Evolutionary conservation across 78 protist species (phyloP), one percentile per base, ranked within the genome.

Genomic region (Polysphondylium violaceum): DNA sequence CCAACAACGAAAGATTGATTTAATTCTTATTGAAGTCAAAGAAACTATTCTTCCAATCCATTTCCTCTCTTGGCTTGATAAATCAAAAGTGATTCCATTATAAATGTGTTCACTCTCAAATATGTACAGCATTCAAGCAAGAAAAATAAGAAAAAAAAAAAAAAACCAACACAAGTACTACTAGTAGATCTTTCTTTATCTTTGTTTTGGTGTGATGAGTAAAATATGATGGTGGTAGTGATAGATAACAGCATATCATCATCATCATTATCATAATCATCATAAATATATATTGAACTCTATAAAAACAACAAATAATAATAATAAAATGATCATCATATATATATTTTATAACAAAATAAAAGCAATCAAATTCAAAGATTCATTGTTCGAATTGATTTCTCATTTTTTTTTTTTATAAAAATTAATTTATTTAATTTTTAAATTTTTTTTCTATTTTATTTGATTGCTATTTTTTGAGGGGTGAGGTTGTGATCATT

Each of bases 31-130:
- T 2, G 91, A 83, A 33, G 91, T 69, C 21, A 83, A 83, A 71
- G 91, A 83, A 56, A 69, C 91, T 7, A 68, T 68, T 58, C 43
- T 83, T 51, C 91, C 91, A 58, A 59, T 83, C 5, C 38, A 83
- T 43, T 69, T 44, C 25, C 56, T 83, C 9, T 68, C 89, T 31
- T 33, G 53, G 8, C 36, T 78, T n/a, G 88, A 78, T 53, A 69
- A 69, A 63, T 51, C 73, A 16, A 68, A 68, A 55, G 51, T 81
- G n/a, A 55, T 81, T 81, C 25, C 27, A 60, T 35, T 67, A 60
- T 63, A 38, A 65, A 65, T 11, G 7, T 47, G 7, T 47, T 47
- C 53, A 14, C 11, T 47, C 11, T 47, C 53, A 47, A 47, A 14
- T 36, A 35, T 7, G 12, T 0, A 33, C 6, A 59, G 21, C 3